Evolutionary conservation across 352 stramenopile species (phyloP).

Genomic region (Achlya hypogyna): DNA sequence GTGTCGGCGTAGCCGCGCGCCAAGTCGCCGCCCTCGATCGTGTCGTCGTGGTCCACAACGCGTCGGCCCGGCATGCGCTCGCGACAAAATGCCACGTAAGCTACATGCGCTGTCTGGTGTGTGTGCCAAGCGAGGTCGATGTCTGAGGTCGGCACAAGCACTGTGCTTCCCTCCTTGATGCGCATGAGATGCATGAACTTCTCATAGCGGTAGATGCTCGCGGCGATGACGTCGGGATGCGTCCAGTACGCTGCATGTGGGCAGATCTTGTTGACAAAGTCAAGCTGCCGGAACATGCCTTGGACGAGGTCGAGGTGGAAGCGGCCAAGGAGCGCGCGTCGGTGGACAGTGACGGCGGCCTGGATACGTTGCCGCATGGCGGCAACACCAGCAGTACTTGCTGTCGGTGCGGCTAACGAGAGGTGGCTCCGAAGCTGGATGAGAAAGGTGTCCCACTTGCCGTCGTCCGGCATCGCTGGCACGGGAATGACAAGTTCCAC

Average conservation of each 20-base stretch:
- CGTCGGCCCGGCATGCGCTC: background rate
- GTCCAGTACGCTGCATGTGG: conserved; percentile 8
- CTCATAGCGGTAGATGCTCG: conserved; percentile 8
- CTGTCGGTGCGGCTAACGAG: background rate
- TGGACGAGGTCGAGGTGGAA: conserved; percentile 12
- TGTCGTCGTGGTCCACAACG: conserved; percentile 12
- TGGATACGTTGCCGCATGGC: background rate
- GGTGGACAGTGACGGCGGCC: background rate
- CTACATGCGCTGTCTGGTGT: background rate
- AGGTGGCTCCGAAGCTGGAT: background rate
- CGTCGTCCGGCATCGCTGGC: background rate
- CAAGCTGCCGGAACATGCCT: conserved; percentile 15
- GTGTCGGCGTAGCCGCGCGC: conserved; percentile 2
- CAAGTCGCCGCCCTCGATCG: conserved; percentile 4
- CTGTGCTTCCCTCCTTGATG: background rate
- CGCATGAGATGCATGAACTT: conserved; percentile 21
- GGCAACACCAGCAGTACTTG: background rate
- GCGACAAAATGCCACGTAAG: conserved; percentile 2
- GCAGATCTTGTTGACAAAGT: conserved; percentile 20
- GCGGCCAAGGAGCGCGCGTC: background rate
- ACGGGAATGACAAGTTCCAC: background rate
- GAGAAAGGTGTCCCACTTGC: background rate
- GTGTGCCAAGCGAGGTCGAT: conserved; percentile 18
- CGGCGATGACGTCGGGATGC: background rate
- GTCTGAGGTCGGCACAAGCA: conserved; percentile 13